These are phyloP conservation scores for Boletellus sp. DNA, from an alignment of 768 basidiomycete species.

Conservation along the genomic window DNA sequence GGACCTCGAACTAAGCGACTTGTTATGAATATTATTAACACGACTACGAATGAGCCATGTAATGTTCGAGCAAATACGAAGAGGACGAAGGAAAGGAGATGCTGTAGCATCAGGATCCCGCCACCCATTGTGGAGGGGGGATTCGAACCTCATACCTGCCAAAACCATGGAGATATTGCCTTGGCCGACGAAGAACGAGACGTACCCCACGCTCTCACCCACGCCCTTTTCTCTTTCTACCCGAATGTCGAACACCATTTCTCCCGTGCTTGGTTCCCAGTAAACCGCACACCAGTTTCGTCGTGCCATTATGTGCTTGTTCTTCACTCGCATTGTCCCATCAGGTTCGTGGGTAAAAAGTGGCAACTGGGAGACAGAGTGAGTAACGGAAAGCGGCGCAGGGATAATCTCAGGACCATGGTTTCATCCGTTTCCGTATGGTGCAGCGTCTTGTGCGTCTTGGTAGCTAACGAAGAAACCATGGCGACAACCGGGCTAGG, in stretches of 20 bases:
- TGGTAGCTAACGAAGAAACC: slow-evolving; percentile 76
- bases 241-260: slow-evolving; percentile 77
- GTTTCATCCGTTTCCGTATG: slow-evolving; percentile 78
- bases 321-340: slow-evolving; percentile 62
- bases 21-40: slow-evolving; percentile 15
- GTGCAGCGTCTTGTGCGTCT: slow-evolving; percentile 86
- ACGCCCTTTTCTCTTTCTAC: slow-evolving; percentile 82
- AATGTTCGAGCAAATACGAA: neutral
- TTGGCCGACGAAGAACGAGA: neutral
- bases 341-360: slow-evolving; percentile 75
- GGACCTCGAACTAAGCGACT: slow-evolving; percentile 27
- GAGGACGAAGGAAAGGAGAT: neutral
- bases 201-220: slow-evolving; percentile 79
- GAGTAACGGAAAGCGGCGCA: neutral
- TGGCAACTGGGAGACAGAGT: slow-evolving; percentile 52
- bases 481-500: slow-evolving; percentile 70
- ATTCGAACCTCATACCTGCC: slow-evolving; percentile 42
- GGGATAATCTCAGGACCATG: slow-evolving; percentile 51
- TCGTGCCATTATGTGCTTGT: slow-evolving; percentile 79
- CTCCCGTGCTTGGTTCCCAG: slow-evolving; percentile 54
- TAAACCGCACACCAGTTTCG: slow-evolving; percentile 83
- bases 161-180: neutral
- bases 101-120: slow-evolving; percentile 13
- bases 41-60: neutral
- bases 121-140: slow-evolving; percentile 42